Percentiles rank a stretch among this genome's conserved stretches.
Evolutionary conservation across 148 eudicot species (phyloP).

Genomic region (Vaccinium myrtillus): DNA sequence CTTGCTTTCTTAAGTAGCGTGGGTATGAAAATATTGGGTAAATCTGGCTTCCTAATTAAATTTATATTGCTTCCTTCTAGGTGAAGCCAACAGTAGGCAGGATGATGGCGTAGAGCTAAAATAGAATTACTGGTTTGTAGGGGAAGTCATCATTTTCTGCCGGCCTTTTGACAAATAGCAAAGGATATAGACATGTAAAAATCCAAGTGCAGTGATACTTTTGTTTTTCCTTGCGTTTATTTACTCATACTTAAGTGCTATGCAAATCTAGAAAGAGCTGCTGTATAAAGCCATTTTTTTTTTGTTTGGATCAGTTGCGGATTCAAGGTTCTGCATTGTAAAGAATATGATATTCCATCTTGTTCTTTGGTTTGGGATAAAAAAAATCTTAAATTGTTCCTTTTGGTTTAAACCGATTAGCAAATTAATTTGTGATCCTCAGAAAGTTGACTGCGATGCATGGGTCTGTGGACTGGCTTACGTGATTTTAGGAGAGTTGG

Average conservation of each 20-base stretch:
- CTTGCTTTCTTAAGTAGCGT: neutral
- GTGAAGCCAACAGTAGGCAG: neutral
- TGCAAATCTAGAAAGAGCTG: neutral
- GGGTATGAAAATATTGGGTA: neutral
- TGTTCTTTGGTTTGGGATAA: neutral
- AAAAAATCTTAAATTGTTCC: too few species aligned
- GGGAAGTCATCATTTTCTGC: neutral
- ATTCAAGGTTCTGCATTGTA: neutral
- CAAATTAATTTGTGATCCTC: neutral
- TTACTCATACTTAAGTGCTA: neutral
- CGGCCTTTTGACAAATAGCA: neutral
- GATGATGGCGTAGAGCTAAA: neutral
- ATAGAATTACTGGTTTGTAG: neutral
- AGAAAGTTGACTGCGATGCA: neutral
- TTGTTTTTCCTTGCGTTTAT: neutral
- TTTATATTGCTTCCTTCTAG: neutral
- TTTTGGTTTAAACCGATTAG: neutral
- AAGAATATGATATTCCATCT: neutral
- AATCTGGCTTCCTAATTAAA: neutral
- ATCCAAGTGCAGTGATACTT: neutral
- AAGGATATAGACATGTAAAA: neutral
- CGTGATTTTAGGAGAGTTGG: neutral
- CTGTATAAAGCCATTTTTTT: neutral
- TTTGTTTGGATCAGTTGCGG: neutral
- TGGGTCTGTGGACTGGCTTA: neutral